Conservation (phyloP, 805 yeast genomes). For the Metschnikowia chrysomelidarum region DNA sequence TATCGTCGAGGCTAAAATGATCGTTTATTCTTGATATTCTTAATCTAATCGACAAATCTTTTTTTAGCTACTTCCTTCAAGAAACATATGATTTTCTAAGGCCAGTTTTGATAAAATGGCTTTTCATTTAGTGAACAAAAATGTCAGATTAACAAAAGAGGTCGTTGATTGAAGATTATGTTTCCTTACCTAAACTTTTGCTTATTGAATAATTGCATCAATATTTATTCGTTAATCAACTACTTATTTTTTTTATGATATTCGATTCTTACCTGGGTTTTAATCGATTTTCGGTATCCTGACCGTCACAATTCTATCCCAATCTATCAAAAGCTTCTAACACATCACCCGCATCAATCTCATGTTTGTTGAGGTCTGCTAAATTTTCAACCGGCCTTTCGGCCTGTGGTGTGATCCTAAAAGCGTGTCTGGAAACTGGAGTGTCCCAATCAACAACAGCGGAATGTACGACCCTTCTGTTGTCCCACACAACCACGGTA, state of each 20-base stretch:
- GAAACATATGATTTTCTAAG: too few species aligned
- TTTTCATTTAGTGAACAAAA: too few species aligned
- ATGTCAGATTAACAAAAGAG: too few species aligned
- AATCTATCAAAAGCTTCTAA: constrained; percentile 15
- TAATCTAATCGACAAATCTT: too few species aligned
- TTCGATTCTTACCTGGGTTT: background rate
- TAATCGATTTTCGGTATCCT: constrained; percentile 1
- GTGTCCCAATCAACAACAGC: constrained; percentile 67
- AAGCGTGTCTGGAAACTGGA: constrained; percentile 67
- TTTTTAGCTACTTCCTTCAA: too few species aligned
- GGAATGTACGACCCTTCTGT: constrained; percentile 66
- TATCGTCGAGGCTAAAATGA: too few species aligned
- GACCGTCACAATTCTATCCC: constrained; percentile 5
- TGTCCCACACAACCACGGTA: constrained; percentile 77
- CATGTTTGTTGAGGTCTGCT: constrained; percentile 33
- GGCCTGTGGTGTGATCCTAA: constrained; percentile 69
- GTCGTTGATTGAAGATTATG: too few species aligned
- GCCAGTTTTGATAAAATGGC: too few species aligned
- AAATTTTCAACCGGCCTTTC: constrained; percentile 60
- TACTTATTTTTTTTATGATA: background rate
- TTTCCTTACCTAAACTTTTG: too few species aligned
- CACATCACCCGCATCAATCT: constrained; percentile 18
- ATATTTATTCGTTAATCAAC: too few species aligned
- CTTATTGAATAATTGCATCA: too few species aligned
- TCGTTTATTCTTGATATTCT: too few species aligned